These are phyloP conservation scores for Talaromyces nanjingensis DNA, from an alignment of 495 filamentous ascomycete genomes.

Conservation along the genomic window DNA sequence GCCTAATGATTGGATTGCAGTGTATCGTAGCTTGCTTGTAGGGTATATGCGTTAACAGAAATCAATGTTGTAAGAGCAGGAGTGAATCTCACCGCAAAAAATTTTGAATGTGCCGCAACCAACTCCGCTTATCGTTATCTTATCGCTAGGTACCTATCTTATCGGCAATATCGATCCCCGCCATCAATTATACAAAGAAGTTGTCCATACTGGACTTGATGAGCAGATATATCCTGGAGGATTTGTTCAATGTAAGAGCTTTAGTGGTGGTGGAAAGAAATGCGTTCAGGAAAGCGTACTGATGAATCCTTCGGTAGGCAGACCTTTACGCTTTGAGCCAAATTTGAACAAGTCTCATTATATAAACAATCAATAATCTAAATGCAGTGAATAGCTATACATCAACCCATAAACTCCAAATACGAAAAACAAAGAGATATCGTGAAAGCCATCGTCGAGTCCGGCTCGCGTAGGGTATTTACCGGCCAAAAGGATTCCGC, in stretches of 20 bases:
- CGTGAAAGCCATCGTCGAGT: neutral
- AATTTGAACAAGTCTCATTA: neutral
- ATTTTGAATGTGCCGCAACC: neutral
- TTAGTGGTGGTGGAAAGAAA: no score
- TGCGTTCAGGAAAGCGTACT: no score
- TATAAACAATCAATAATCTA: neutral
- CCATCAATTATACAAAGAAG: no score
- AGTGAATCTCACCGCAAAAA: neutral
- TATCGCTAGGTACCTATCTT: neutral
- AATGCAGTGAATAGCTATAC: neutral
- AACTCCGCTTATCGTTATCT: slow-evolving; percentile 10
- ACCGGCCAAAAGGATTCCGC: neutral
- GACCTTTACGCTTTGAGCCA: no score
- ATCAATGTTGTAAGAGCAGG: neutral
- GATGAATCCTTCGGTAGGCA: no score
- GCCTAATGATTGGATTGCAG: no score
- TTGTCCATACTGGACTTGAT: no score
- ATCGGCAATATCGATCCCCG: neutral
- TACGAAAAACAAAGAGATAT: neutral
- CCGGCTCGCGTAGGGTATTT: neutral
- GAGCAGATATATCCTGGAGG: no score
- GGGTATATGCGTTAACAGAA: neutral
- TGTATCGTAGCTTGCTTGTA: no score
- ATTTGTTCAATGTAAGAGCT: no score
- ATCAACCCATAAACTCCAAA: neutral